Evolutionary conservation across 2,329 filamentous ascomycete species (phyloP).

Genomic region (Ramichloridium luteum): DNA sequence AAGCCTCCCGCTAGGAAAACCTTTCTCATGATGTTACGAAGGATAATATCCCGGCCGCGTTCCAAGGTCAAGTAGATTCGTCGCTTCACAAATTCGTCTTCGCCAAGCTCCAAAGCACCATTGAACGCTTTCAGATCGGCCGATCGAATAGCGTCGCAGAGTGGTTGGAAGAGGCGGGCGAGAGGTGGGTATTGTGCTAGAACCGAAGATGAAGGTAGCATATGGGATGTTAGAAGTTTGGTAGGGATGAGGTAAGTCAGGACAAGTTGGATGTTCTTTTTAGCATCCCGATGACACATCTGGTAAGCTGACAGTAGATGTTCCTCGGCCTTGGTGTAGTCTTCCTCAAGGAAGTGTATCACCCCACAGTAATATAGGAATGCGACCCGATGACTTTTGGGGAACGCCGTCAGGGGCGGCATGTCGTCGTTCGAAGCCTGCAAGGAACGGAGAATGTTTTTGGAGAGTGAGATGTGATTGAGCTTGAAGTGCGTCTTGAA

Average conservation of each 20-base stretch:
- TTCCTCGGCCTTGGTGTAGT: constrained; percentile 73
- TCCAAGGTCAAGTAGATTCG: constrained; percentile 93
- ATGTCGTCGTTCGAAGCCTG: constrained; percentile 59
- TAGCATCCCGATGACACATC: constrained; percentile 60
- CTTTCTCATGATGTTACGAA: constrained; percentile 84
- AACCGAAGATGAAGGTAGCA: constrained; percentile 60
- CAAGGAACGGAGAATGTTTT: constrained; percentile 78
- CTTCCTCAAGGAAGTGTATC: constrained; percentile 86
- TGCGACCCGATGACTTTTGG: constrained; percentile 80
- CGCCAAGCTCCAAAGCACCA: constrained; percentile 62
- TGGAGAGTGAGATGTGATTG: constrained; percentile 77
- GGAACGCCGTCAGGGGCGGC: constrained; percentile 66
- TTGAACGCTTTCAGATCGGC: constrained; percentile 81
- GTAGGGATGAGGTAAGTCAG: constrained; percentile 92
- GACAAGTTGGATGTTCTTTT: constrained; percentile 78
- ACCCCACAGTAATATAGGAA: constrained; percentile 96
- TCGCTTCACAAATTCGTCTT: constrained; percentile 85
- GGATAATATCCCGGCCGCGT: constrained; percentile 75
- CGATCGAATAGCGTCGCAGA: constrained; percentile 65
- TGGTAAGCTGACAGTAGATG: constrained; percentile 69
- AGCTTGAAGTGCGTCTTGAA: constrained; percentile 96
- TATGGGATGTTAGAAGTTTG: constrained; percentile 75
- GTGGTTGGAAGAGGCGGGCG: constrained; percentile 63
- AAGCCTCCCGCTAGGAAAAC: constrained; percentile 79
- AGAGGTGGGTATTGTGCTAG: constrained; percentile 65